Conservation (phyloP, 2,329 filamentous ascomycete species). For the Macrophomina pseudophaseolina region DNA sequence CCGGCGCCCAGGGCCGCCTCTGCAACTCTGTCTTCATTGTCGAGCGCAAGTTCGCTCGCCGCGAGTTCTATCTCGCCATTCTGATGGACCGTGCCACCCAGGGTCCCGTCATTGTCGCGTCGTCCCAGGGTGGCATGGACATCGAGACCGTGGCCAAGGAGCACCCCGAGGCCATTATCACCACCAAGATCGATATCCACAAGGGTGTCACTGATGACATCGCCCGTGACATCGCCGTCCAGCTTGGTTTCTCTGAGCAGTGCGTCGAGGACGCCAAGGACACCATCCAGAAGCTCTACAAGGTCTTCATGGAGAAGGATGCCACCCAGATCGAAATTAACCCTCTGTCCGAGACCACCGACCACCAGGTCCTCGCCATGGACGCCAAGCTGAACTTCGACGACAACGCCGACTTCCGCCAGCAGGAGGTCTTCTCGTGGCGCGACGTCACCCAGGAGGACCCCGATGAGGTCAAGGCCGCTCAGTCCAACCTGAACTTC, state of each 20-base stretch:
- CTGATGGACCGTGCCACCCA: slow-evolving; percentile 96
- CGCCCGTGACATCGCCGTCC: slow-evolving; percentile 82
- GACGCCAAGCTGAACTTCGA: slow-evolving; percentile 99
- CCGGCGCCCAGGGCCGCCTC: slow-evolving; percentile 86
- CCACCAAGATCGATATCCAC: slow-evolving; percentile 92
- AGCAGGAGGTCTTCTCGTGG: slow-evolving; percentile 94
- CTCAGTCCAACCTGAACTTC: slow-evolving; percentile 94
- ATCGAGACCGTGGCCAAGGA: slow-evolving; percentile 99
- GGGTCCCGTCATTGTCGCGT: slow-evolving; percentile 93
- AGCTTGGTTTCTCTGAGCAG: slow-evolving; percentile 97
- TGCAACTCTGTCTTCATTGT: slow-evolving; percentile 99
- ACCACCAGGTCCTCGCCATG: slow-evolving; percentile 98
- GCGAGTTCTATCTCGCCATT: slow-evolving; percentile 98
- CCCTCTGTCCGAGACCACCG: slow-evolving; percentile 95
- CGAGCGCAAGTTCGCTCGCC: slow-evolving; percentile 98
- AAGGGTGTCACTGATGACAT: slow-evolving; percentile 94
- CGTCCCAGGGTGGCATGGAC: slow-evolving; percentile 98
- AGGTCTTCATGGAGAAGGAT: slow-evolving; percentile 98
- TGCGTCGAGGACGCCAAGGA: slow-evolving; percentile 94
- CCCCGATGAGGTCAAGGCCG: slow-evolving; percentile 94
- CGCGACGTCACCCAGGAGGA: slow-evolving; percentile 96
- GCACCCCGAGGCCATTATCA: slow-evolving; percentile 92
- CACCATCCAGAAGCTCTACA: slow-evolving; percentile 98
- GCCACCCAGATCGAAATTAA: slow-evolving; percentile 99
- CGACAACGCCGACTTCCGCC: slow-evolving; percentile 98